These are phyloP conservation scores for Ophioceras dolichostomum DNA, from an alignment of 2,329 filamentous ascomycete genomes.

Conservation along the genomic window DNA sequence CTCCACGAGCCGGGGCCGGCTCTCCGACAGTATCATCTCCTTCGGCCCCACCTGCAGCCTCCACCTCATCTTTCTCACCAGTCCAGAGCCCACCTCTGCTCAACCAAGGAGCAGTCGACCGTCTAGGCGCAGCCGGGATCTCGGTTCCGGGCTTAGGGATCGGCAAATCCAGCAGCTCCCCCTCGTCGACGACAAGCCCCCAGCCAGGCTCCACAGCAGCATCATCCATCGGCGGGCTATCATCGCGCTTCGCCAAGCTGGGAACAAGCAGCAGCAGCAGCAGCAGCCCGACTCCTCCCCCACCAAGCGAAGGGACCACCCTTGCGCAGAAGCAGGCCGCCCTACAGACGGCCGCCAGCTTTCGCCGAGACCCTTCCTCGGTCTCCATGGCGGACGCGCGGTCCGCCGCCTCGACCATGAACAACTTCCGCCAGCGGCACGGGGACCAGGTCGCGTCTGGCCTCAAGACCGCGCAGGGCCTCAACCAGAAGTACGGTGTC, in stretches of 20 bases:
- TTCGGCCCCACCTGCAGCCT: constrained; percentile 11
- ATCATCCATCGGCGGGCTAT: constrained; percentile 50
- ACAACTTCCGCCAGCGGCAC: constrained; percentile 59
- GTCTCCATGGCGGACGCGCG: constrained; percentile 47
- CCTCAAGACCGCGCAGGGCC: constrained; percentile 38
- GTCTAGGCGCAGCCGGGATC: constrained; percentile 62
- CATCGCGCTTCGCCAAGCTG: constrained; percentile 51
- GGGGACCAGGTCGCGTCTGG: constrained; percentile 55
- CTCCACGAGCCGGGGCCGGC: constrained; percentile 45
- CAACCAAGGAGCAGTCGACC: constrained; percentile 46
- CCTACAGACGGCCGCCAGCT: constrained; percentile 43
- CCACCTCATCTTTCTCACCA: constrained; percentile 6
- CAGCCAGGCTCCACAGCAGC: constrained; percentile 3
- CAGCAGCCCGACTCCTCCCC: constrained; percentile 12
- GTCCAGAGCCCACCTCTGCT: constrained; percentile 13
- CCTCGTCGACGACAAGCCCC: not conserved
- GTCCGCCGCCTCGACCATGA: constrained; percentile 46
- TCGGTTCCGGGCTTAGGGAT: constrained; percentile 72
- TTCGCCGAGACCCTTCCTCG: constrained; percentile 48
- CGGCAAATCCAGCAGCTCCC: constrained; percentile 20
- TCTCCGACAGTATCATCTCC: constrained; percentile 12
- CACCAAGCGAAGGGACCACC: constrained; percentile 40
- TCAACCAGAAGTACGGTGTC: constrained; percentile 52
- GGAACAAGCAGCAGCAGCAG: constrained; percentile 17
- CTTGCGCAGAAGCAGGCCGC: constrained; percentile 55